These are phyloP conservation scores for Coniochaeta hoffmannii DNA, from an alignment of 2,329 filamentous ascomycete species.

Conservation along the genomic window DNA sequence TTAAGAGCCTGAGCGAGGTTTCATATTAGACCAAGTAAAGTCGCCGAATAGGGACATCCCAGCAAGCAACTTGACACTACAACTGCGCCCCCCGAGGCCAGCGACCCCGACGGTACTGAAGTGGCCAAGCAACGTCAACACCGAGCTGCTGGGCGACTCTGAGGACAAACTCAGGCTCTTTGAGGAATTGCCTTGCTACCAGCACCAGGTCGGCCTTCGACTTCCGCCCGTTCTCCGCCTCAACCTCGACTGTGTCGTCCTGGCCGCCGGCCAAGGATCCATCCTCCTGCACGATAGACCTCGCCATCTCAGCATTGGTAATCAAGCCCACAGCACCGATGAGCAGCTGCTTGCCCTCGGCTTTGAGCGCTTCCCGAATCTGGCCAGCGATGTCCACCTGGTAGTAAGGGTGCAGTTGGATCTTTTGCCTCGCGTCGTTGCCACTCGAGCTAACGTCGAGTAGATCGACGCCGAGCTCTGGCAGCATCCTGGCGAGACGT, in stretches of 20 bases:
- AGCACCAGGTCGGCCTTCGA: constrained; percentile 62
- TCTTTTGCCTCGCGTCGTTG: constrained; percentile 54
- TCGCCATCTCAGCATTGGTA: constrained; percentile 60
- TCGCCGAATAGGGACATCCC: too few relatives aligned
- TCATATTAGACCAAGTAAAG: too few relatives aligned
- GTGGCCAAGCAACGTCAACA: constrained; percentile 63
- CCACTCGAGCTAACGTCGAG: constrained; percentile 77
- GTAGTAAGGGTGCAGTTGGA: constrained; percentile 57
- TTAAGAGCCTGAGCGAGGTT: too few relatives aligned
- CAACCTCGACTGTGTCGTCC: constrained; percentile 33
- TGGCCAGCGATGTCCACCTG: constrained; percentile 66
- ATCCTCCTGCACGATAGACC: constrained; percentile 45
- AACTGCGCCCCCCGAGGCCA: constrained; percentile 11
- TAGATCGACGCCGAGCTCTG: constrained; percentile 68
- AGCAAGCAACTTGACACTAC: background rate
- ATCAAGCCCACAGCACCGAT: constrained; percentile 73
- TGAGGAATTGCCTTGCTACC: constrained; percentile 68
- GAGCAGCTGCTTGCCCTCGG: constrained; percentile 42
- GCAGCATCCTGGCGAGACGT: constrained; percentile 61
- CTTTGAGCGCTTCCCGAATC: constrained; percentile 58
- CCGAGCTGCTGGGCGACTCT: constrained; percentile 64
- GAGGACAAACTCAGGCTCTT: constrained; percentile 74
- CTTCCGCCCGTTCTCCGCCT: constrained; percentile 27
- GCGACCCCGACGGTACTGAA: constrained; percentile 47
- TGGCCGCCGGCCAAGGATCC: constrained; percentile 19